Evolutionary conservation across 306 rosid genomes (phyloP).

Genomic region (Alnus rubra): DNA sequence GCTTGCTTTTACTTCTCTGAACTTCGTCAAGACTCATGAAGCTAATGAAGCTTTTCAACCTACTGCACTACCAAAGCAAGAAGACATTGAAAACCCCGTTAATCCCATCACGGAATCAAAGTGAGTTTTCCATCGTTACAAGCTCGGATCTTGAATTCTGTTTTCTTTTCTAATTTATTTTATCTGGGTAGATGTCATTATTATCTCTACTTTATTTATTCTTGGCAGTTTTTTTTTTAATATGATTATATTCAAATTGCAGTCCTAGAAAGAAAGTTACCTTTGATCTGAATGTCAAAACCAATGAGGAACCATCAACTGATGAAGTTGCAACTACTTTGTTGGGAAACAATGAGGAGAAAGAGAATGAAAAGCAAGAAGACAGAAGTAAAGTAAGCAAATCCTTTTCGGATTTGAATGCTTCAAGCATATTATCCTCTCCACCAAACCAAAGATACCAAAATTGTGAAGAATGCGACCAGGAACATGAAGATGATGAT

Average conservation of each 20-base stretch:
- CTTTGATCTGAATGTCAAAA: slow-evolving; percentile 26
- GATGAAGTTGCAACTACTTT: slow-evolving; percentile 21
- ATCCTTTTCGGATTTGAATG: slow-evolving; percentile 9
- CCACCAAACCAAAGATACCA: slow-evolving; percentile 27
- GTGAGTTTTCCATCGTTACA: slow-evolving; percentile 41
- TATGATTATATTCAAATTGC: slow-evolving; percentile 3
- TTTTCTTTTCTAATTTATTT: neutral
- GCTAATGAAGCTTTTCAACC: slow-evolving; percentile 33
- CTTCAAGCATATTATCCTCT: slow-evolving; percentile 13
- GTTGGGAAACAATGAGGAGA: slow-evolving; percentile 29
- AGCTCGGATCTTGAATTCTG: neutral
- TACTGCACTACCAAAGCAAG: slow-evolving; percentile 27
- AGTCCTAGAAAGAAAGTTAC: slow-evolving; percentile 26
- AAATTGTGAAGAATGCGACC: slow-evolving; percentile 27
- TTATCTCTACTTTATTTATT: neutral
- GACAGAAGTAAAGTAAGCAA: slow-evolving; percentile 12
- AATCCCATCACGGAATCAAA: slow-evolving; percentile 30
- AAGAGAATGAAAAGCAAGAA: slow-evolving; percentile 23
- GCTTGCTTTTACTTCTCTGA: neutral
- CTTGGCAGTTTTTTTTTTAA: neutral
- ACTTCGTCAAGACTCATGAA: slow-evolving; percentile 31
- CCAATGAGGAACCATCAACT: slow-evolving; percentile 14
- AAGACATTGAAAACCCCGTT: slow-evolving; percentile 22
- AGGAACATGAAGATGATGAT: slow-evolving; percentile 26
- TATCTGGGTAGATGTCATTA: neutral